Conservation (phyloP, 129 eudicot genomes). For the Ambrosia artemisiifolia region DNA sequence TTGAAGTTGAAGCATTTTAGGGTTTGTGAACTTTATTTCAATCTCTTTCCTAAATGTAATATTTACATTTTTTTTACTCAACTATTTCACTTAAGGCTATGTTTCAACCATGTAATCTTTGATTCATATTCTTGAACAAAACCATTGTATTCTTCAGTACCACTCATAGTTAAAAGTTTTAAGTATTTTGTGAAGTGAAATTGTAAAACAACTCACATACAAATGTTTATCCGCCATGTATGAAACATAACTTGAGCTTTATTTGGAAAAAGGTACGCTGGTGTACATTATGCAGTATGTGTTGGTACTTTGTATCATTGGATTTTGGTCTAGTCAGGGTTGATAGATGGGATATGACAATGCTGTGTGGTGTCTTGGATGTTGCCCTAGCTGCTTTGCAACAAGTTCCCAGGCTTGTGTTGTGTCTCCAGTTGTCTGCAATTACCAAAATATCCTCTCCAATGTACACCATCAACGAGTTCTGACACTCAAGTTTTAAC, state of each 20-base stretch:
- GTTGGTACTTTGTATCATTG: constrained; percentile 7
- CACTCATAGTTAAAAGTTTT: background rate
- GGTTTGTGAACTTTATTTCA: background rate
- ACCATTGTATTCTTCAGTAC: background rate
- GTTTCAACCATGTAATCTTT: background rate
- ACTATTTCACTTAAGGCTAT: background rate
- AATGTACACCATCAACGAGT: background rate
- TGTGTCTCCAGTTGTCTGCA: constrained; percentile 18
- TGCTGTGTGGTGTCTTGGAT: constrained; percentile 17
- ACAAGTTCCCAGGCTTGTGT: constrained; percentile 29
- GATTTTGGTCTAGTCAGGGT: constrained; percentile 15
- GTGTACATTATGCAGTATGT: constrained; percentile 7
- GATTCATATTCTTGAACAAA: background rate
- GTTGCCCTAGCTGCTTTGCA: constrained; percentile 24
- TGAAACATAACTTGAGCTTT: background rate
- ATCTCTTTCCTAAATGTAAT: background rate
- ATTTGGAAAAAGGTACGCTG: background rate
- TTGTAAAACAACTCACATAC: background rate
- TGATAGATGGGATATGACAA: constrained; percentile 25
- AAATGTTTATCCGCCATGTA: background rate
- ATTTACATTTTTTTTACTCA: background rate
- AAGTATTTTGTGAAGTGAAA: background rate
- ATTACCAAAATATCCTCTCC: constrained; percentile 25
- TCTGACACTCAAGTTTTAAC: background rate
- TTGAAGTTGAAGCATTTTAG: background rate